phyloP scores from a whole-genome alignment of 768 basidiomycete genomes.

The Hortiboletus campestris region DNA sequence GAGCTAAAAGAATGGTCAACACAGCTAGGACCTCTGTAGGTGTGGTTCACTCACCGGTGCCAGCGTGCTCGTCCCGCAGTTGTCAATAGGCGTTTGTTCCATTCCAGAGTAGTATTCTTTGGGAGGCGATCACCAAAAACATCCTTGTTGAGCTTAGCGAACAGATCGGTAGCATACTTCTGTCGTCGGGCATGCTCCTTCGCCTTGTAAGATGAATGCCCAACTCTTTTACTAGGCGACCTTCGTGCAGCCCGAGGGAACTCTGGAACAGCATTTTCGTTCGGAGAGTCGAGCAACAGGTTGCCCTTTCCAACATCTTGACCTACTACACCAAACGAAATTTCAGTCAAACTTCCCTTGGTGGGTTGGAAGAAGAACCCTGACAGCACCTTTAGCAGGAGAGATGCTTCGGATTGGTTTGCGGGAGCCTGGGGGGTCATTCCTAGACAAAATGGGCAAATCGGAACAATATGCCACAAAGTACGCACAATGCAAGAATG shows the following conservation, averaged over 20 bases:
- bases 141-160: conserved; percentile 53
- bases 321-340: background rate
- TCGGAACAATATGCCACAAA: background rate
- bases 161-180: conserved; percentile 57
- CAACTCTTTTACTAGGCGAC: conserved; percentile 23
- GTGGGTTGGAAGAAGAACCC: background rate
- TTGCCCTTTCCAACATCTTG: conserved; percentile 5
- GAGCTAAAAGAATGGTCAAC: conserved; percentile 37
- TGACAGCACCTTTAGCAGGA: conserved; percentile 1
- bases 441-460: conserved; percentile 21
- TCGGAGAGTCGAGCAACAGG: conserved; percentile 10
- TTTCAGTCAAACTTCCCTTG: background rate
- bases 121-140: conserved; percentile 60
- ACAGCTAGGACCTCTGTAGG: background rate
- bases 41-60: conserved; percentile 44
- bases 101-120: conserved; percentile 51
- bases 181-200: conserved; percentile 46
- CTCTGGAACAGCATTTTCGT: conserved; percentile 2
- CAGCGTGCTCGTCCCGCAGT: conserved; percentile 73
- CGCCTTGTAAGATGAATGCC: conserved; percentile 30
- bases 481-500: conserved; percentile 40
- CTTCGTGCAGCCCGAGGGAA: conserved; percentile 4
- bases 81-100: conserved; percentile 63
- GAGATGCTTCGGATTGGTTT: conserved; percentile 39
- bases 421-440: conserved; percentile 50